Conservation (phyloP, 768 basidiomycete species). For the Russula sp. region DNA sequence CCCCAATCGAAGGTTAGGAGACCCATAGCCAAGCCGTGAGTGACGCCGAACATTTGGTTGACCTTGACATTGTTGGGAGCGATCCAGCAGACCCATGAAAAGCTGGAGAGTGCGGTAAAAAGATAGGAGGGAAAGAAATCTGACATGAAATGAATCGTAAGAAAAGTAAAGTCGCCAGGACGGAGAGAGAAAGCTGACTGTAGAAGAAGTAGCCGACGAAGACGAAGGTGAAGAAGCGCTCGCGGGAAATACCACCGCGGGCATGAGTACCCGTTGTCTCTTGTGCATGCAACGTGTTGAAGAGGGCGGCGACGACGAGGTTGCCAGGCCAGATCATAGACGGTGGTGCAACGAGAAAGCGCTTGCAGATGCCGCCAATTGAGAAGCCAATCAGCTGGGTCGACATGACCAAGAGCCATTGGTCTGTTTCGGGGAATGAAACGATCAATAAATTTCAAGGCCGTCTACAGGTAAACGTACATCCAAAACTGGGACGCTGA, state of each 20-base stretch:
- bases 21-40: constrained; percentile 47
- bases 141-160: background rate
- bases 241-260: constrained; percentile 45
- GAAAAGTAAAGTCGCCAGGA: constrained; percentile 46
- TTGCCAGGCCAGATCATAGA: constrained; percentile 44
- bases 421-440: constrained; percentile 21
- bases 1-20: constrained; percentile 80
- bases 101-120: constrained; percentile 29
- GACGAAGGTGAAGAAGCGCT: constrained; percentile 44
- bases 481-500: constrained; percentile 34
- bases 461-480: constrained; percentile 7
- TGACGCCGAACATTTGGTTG: constrained; percentile 71
- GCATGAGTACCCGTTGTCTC: constrained; percentile 39
- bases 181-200: constrained; percentile 67
- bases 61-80: constrained; percentile 60
- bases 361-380: constrained; percentile 39
- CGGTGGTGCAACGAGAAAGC: constrained; percentile 41
- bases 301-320: constrained; percentile 39
- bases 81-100: constrained; percentile 59
- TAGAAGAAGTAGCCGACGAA: constrained; percentile 35
- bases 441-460: background rate
- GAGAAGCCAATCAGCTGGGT: constrained; percentile 40
- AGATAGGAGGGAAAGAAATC: constrained; percentile 16
- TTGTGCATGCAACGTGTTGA: constrained; percentile 39
- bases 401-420: constrained; percentile 39